These are phyloP conservation scores for Lactuca sativa DNA, from an alignment of 129 eudicot genomes.

Conservation along the genomic window DNA sequence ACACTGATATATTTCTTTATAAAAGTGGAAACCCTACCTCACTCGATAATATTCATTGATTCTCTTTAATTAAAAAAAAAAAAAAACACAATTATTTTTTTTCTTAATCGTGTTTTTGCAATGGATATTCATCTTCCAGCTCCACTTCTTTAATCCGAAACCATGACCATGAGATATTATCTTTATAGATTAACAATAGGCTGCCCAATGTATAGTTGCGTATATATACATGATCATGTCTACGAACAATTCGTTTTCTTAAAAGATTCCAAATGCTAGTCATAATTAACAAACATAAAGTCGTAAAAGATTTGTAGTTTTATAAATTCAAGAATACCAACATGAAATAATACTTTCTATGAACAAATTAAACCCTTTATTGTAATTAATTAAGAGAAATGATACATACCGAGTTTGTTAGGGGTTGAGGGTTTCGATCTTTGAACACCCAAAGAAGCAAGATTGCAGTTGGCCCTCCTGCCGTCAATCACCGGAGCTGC, in stretches of 20 bases:
- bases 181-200: not conserved
- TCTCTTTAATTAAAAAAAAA: constrained; percentile 21
- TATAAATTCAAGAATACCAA: not conserved
- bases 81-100: constrained; percentile 31
- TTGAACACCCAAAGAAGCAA: constrained; percentile 97
- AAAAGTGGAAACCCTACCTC: constrained; percentile 46
- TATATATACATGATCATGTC: constrained; percentile 7
- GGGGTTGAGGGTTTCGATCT: constrained; percentile 95
- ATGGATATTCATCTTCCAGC: constrained; percentile 36
- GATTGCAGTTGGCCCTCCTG: constrained; percentile 90
- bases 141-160: not conserved
- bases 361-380: constrained; percentile 2
- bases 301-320: not conserved
- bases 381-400: constrained; percentile 7
- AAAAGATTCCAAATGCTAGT: constrained; percentile 14
- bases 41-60: constrained; percentile 38
- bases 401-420: constrained; percentile 61
- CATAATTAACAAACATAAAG: constrained; percentile 12
- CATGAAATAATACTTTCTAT: constrained; percentile 24
- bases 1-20: constrained; percentile 34
- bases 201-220: constrained; percentile 10
- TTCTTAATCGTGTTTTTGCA: constrained; percentile 24
- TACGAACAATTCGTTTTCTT: not conserved
- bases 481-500: constrained; percentile 96
- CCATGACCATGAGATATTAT: constrained; percentile 13